Evolutionary conservation across 768 basidiomycete species (phyloP), one percentile per base, ranked within the genome.

Genomic region (Termitomyces sp.): DNA sequence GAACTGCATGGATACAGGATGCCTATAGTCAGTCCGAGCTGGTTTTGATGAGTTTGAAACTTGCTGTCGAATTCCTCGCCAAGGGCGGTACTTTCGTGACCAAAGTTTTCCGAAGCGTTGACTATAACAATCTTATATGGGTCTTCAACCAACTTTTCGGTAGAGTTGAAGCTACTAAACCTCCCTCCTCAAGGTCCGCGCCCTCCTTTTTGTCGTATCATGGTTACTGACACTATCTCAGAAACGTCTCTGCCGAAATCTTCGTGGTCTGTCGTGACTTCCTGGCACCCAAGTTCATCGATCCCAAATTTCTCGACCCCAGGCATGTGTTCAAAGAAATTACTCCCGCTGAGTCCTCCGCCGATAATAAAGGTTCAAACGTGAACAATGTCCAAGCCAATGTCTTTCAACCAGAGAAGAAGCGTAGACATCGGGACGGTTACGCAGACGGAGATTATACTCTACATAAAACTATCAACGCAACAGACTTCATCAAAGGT

Each of bases 101-200:
- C 29, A 99, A 99, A 74, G 94, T 99, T 57, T 99, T 99, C 81
- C 86, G 97, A 60, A 96, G 93, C 74, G 91, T 86, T 62, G 97
- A 99, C 70, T 99, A 99, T 75, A 98, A 99, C 77, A 94, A 89
- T 68, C 85, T 99, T 63, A 88, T 98, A 64, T 99, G 97, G 97
- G 97, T 98, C 34, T 98, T 99, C 76, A 89, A 86, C 63, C 97
- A 98, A 74, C 76, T 99, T 47, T 99, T 99, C 70, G 84, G 83
- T 45, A 95, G 90, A 71, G 97, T 99, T 32, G 97, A 99, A 72
- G 97, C 97, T 6, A 99, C 97, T 32, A 99, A 99, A 68, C 97
- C 97, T 2, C 95, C 97, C 9, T 95, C 94, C 37, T 98, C 97
- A 23, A 86, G 95, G 92, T 95, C 59, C 65, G 73, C 59, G 21